phyloP scores from a whole-genome alignment of 176 grass and related monocot genomes.

The Ensete glaucum region DNA sequence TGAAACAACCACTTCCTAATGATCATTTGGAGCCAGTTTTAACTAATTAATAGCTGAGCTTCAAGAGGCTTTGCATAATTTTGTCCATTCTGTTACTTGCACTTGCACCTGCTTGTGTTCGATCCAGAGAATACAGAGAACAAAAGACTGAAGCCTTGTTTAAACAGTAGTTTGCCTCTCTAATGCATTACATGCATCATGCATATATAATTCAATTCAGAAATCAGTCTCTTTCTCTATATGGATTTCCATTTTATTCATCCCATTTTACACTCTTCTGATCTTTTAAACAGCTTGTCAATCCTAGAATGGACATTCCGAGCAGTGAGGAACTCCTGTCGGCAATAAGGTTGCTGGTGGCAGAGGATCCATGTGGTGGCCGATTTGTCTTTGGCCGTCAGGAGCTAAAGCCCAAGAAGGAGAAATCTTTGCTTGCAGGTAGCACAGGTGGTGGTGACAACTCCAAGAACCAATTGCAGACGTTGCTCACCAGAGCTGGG shows the following conservation, averaged over 20 bases:
- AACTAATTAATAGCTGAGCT: background rate
- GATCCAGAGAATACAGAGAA: background rate
- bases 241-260: background rate
- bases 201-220: background rate
- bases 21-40: background rate
- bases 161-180: background rate
- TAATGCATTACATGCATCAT: background rate
- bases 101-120: background rate
- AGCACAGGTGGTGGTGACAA: slow-evolving; percentile 30
- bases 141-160: background rate
- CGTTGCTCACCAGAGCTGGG: slow-evolving; percentile 39
- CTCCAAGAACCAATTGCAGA: slow-evolving; percentile 34
- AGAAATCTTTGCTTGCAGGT: slow-evolving; percentile 36
- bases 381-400: slow-evolving; percentile 74
- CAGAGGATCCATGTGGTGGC: slow-evolving; percentile 69
- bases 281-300: slow-evolving; percentile 51
- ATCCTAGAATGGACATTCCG: slow-evolving; percentile 74
- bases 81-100: background rate
- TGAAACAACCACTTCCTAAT: background rate
- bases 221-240: background rate
- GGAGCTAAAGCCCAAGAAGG: slow-evolving; percentile 48
- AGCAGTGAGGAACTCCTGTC: slow-evolving; percentile 75
- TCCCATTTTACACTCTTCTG: background rate
- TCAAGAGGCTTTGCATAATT: background rate
- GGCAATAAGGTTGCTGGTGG: slow-evolving; percentile 62